These are phyloP conservation scores for Pulchroboletus neoregius DNA, from an alignment of 1,284 basidiomycete genomes.

Conservation along the genomic window DNA sequence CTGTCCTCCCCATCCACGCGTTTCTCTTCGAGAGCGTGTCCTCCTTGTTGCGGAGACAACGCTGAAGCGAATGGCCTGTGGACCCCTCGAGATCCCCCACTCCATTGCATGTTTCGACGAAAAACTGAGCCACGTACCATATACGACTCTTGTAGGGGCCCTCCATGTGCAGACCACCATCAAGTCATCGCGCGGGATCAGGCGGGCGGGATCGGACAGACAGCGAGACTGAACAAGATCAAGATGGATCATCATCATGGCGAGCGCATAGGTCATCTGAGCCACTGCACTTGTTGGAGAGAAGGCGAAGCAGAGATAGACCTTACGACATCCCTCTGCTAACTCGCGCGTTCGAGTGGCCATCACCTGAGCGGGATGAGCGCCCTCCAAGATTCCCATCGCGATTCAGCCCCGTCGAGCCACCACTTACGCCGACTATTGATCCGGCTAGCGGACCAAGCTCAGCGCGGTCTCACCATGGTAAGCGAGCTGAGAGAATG, in stretches of 20 bases:
- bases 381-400: slow-evolving; percentile 8
- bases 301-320: slow-evolving; percentile 14
- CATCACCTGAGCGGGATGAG: slow-evolving; percentile 22
- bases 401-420: slow-evolving; percentile 13
- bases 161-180: slow-evolving; percentile 22
- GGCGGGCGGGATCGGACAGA: slow-evolving; percentile 20
- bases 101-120: slow-evolving; percentile 14
- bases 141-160: slow-evolving; percentile 6
- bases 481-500: slow-evolving; percentile 14
- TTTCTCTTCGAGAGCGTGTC: slow-evolving; percentile 9
- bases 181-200: slow-evolving; percentile 13
- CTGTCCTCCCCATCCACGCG: slow-evolving; percentile 4
- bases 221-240: slow-evolving; percentile 35
- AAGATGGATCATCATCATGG: slow-evolving; percentile 29
- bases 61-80: slow-evolving; percentile 25
- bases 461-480: slow-evolving; percentile 17
- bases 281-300: slow-evolving; percentile 5
- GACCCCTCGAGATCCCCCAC: slow-evolving; percentile 14
- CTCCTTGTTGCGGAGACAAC: slow-evolving; percentile 7
- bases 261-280: slow-evolving; percentile 14
- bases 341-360: slow-evolving; percentile 27
- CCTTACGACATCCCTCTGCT: slow-evolving; percentile 20
- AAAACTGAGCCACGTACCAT: slow-evolving; percentile 19
- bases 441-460: slow-evolving; percentile 10
- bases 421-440: slow-evolving; percentile 17